Conservation (phyloP, 805 yeast species). For the Wickerhamiella brachini region DNA sequence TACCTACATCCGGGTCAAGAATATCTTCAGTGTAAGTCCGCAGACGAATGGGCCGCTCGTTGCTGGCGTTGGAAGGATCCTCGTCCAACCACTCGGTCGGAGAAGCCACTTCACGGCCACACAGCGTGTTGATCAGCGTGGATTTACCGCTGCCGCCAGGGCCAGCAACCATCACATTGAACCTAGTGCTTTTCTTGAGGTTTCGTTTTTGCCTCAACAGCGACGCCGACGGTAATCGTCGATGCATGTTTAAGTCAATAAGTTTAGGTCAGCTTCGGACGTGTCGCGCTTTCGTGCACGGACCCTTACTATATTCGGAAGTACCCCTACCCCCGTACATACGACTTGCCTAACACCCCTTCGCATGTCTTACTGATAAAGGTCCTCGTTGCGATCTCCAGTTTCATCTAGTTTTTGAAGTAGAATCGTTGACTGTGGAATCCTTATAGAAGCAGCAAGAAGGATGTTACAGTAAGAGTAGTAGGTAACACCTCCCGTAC, state of each 20-base stretch:
- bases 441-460: too few relatives aligned
- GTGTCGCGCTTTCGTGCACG: background rate
- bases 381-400: too few relatives aligned
- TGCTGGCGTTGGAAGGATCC: conserved; percentile 18
- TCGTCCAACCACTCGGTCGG: conserved; percentile 17
- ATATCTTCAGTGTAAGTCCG: conserved; percentile 18
- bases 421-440: too few relatives aligned
- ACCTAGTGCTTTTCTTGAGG: conserved; percentile 70
- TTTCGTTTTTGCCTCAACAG: conserved; percentile 58
- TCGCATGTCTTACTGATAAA: background rate
- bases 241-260: conserved; percentile 5
- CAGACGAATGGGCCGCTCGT: conserved; percentile 18
- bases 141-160: conserved; percentile 84
- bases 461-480: too few relatives aligned
- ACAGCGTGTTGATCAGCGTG: conserved; percentile 80
- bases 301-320: background rate
- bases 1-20: conserved; percentile 15
- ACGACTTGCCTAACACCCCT: background rate
- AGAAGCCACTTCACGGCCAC: conserved; percentile 63
- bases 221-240: conserved; percentile 4
- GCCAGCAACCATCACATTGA: conserved; percentile 78
- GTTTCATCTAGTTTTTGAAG: too few relatives aligned
- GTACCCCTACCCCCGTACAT: background rate
- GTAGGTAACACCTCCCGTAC: too few relatives aligned
- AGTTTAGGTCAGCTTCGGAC: background rate